Percentiles rank a stretch among this genome's conserved stretches.
phyloP scores from a whole-genome alignment of 2,329 filamentous ascomycete genomes.

The Ophiostoma ulmi region DNA sequence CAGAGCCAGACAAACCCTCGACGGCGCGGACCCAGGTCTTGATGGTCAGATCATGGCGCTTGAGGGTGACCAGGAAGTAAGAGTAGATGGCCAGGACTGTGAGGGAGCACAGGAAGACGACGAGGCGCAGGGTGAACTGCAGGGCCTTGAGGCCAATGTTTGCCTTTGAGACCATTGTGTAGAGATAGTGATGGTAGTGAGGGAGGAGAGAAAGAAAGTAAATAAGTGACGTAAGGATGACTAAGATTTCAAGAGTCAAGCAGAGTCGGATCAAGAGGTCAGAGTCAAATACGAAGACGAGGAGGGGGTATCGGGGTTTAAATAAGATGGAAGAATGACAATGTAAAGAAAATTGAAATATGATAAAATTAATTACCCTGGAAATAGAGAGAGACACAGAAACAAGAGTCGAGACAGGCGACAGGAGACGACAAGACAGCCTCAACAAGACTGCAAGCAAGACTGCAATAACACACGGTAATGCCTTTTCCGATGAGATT shows the following conservation, averaged over 20 bases:
- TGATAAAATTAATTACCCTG: neutral
- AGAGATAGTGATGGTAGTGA: neutral
- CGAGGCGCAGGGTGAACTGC: slow-evolving; percentile 65
- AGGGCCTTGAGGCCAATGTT: slow-evolving; percentile 61
- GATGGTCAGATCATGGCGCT: slow-evolving; percentile 60
- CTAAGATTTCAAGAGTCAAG: neutral
- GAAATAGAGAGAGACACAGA: neutral
- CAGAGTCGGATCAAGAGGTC: neutral
- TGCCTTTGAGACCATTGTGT: slow-evolving; percentile 51
- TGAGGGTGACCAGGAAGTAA: slow-evolving; percentile 74
- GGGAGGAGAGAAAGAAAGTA: neutral
- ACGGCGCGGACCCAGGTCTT: slow-evolving; percentile 65
- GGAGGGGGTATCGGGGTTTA: neutral
- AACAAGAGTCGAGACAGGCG: too few relatives aligned
- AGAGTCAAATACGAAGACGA: neutral
- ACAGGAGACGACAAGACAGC: too few relatives aligned
- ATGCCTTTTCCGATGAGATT: neutral
- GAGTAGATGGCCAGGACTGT: slow-evolving; percentile 74
- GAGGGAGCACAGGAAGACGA: slow-evolving; percentile 67
- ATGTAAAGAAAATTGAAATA: neutral
- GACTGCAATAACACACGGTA: neutral
- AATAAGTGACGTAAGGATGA: neutral
- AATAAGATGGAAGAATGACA: neutral
- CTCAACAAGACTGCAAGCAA: too few relatives aligned
- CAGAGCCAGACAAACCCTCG: slow-evolving; percentile 70